These are phyloP conservation scores for Pseudopyrenochaeta lycopersici DNA, from an alignment of 2,329 filamentous ascomycete genomes.

Conservation along the genomic window DNA sequence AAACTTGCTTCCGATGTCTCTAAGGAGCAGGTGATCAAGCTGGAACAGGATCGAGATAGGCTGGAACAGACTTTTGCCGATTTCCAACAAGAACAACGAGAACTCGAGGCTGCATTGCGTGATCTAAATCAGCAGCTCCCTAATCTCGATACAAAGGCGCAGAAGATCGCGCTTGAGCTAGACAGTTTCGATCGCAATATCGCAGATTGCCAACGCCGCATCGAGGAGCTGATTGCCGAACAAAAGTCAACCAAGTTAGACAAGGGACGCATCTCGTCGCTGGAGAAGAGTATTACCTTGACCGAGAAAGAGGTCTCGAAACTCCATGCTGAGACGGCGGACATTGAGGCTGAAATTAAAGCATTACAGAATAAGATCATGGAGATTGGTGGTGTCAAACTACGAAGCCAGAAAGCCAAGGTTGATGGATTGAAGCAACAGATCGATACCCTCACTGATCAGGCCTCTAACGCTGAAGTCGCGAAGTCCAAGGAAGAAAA, in stretches of 20 bases:
- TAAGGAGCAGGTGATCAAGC: conserved; percentile 86
- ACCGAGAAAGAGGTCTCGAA: conserved; percentile 81
- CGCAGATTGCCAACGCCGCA: conserved; percentile 81
- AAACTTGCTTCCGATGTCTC: conserved; percentile 88
- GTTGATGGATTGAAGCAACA: conserved; percentile 87
- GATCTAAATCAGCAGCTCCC: conserved; percentile 82
- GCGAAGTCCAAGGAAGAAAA: conserved; percentile 94
- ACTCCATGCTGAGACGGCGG: conserved; percentile 84
- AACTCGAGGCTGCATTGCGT: conserved; percentile 77
- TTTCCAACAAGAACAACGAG: conserved; percentile 84
- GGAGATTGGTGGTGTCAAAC: conserved; percentile 93
- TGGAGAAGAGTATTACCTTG: conserved; percentile 80
- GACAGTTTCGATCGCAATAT: conserved; percentile 88
- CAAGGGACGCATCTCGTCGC: conserved; percentile 72
- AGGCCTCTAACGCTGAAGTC: conserved; percentile 86
- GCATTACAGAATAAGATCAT: conserved; percentile 95
- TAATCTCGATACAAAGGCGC: conserved; percentile 85
- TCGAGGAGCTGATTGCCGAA: conserved; percentile 84
- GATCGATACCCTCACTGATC: conserved; percentile 80
- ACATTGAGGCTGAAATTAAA: conserved; percentile 92
- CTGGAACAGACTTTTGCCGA: conserved; percentile 84
- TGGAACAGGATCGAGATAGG: conserved; percentile 85
- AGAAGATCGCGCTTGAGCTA: conserved; percentile 88
- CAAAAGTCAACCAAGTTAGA: conserved; percentile 84
- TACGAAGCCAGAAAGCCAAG: conserved; percentile 88